phyloP scores from a whole-genome alignment of 805 yeast species.

The Candida takata region DNA sequence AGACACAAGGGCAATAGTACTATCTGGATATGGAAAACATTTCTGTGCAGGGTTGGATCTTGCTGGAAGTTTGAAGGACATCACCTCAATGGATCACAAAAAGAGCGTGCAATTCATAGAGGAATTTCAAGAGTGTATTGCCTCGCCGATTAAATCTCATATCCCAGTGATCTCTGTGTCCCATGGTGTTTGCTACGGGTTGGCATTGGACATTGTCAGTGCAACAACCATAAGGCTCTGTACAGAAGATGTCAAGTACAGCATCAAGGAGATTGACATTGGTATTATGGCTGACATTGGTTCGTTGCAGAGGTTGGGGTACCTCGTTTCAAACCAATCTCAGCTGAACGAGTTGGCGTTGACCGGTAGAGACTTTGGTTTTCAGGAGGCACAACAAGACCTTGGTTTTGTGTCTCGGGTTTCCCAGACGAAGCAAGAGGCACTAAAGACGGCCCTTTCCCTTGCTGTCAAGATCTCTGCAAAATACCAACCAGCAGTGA shows the following conservation, averaged over 20 bases:
- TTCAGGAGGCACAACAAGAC: constrained; percentile 42
- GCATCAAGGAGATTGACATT: constrained; percentile 63
- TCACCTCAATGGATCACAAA: constrained; percentile 19
- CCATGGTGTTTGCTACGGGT: constrained; percentile 60
- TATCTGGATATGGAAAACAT: constrained; percentile 48
- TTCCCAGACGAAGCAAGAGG: constrained; percentile 39
- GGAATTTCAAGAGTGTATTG: constrained; percentile 54
- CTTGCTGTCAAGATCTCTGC: constrained; percentile 39
- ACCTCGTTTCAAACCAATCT: constrained; percentile 45
- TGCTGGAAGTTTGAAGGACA: constrained; percentile 19
- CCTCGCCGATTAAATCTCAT: constrained; percentile 36
- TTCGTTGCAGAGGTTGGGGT: constrained; percentile 59
- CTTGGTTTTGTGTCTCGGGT: constrained; percentile 51
- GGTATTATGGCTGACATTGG: constrained; percentile 82
- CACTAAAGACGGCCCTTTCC: constrained; percentile 40
- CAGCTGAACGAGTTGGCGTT: constrained; percentile 53
- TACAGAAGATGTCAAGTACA: constrained; percentile 42
- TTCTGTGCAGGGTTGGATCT: constrained; percentile 66
- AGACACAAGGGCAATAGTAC: constrained; percentile 45
- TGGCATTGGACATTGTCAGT: constrained; percentile 61
- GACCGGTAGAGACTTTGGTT: constrained; percentile 51
- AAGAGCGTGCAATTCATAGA: constrained; percentile 32
- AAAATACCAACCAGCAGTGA: constrained; percentile 52
- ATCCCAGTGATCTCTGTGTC: constrained; percentile 62
- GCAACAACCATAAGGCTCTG: constrained; percentile 54